phyloP scores from a whole-genome alignment of 2,329 filamentous ascomycete species.

The Scedosporium dehoogii region DNA sequence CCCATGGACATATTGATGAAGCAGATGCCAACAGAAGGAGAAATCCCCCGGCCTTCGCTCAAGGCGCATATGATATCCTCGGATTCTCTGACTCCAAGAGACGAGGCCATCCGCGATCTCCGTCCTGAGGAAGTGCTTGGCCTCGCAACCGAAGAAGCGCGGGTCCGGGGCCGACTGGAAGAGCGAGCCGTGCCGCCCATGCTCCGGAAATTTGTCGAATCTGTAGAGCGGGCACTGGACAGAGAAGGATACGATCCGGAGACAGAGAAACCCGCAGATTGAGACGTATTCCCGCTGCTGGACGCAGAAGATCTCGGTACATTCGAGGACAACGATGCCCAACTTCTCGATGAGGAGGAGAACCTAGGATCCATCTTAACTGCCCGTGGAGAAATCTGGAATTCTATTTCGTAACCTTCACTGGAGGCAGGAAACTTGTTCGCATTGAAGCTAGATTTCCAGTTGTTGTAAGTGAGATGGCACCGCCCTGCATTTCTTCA shows the following conservation, averaged over 20 bases:
- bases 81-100: constrained; percentile 34
- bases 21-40: constrained; percentile 73
- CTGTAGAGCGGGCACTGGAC: neutral
- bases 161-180: constrained; percentile 7
- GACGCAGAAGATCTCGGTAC: neutral
- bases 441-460: too few relatives aligned
- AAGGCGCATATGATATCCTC: constrained; percentile 82
- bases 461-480: too few relatives aligned
- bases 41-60: constrained; percentile 77
- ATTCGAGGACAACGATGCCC: neutral
- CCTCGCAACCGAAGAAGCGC: constrained; percentile 11
- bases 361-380: neutral
- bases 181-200: neutral
- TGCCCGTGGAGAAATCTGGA: neutral
- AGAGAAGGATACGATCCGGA: neutral
- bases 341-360: neutral
- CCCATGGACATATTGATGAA: constrained; percentile 81
- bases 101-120: constrained; percentile 29
- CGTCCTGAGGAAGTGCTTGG: constrained; percentile 33
- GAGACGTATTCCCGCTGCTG: neutral
- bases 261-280: neutral
- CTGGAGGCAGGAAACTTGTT: too few relatives aligned
- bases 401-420: too few relatives aligned
- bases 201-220: constrained; percentile 4
- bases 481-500: too few relatives aligned